A percentile compares a stretch with the other conserved stretches of the same genome.
Conservation (phyloP, 1,284 basidiomycete species). For the Trametes polyzona region DNA sequence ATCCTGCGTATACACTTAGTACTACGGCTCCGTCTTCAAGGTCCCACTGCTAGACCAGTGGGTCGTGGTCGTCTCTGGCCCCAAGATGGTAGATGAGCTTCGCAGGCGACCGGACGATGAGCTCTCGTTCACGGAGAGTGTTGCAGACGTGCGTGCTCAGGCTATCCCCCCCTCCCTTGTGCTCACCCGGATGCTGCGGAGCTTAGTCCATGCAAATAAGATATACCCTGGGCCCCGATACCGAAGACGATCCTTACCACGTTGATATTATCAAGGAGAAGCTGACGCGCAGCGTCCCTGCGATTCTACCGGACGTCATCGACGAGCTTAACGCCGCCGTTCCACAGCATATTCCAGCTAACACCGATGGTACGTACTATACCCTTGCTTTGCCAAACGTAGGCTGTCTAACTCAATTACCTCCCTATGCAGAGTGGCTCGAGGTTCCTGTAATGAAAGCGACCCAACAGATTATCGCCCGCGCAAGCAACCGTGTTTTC, state of each 20-base stretch:
- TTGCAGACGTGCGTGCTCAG: constrained; percentile 31
- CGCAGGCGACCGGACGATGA: constrained; percentile 36
- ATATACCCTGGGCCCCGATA: constrained; percentile 30
- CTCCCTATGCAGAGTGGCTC: constrained; percentile 29
- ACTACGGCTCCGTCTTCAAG: constrained; percentile 34
- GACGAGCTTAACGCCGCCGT: constrained; percentile 33
- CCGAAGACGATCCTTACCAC: constrained; percentile 33
- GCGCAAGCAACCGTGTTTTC: constrained; percentile 49
- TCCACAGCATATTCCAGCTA: constrained; percentile 6
- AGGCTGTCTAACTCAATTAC: neutral
- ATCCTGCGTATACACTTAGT: constrained; percentile 1
- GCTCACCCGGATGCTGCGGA: neutral
- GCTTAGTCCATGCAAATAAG: constrained; percentile 15
- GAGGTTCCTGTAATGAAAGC: constrained; percentile 41
- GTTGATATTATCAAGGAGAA: constrained; percentile 30
- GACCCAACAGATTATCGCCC: constrained; percentile 46
- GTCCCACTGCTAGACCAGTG: constrained; percentile 41
- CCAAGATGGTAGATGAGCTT: constrained; percentile 34
- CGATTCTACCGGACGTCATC: constrained; percentile 29
- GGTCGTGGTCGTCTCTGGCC: constrained; percentile 32
- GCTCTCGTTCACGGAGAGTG: constrained; percentile 32
- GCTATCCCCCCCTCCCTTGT: neutral
- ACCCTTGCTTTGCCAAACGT: neutral
- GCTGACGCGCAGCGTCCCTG: constrained; percentile 28
- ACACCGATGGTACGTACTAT: constrained; percentile 19